Base-by-base conservation (phyloP, 2,329 filamentous ascomycete genomes). In the Fusarium dlaminii region DNA sequence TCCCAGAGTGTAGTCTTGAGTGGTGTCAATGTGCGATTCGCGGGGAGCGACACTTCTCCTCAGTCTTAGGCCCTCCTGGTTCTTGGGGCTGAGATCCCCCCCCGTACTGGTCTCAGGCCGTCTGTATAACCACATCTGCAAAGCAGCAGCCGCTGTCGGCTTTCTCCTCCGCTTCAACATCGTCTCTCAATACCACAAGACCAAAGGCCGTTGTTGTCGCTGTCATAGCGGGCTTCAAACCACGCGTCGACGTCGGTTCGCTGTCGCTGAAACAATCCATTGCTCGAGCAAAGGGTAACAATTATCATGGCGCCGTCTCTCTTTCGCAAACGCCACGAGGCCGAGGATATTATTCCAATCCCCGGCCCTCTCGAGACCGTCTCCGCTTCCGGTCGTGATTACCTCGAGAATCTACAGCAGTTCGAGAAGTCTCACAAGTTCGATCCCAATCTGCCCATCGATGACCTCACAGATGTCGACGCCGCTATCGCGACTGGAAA, bases 401-500 rank as follows among this genome's bases (percentile, higher is more conserved):
- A 82, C 49, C 80, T 87, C 63, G 82, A 82, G 69, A 82, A 85
- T 68, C 84, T 92, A 63, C 86, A 86, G 77, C 84, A 88, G 63
- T 88, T 91, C 77, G 88, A 90, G 77, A 86, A 87, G 76, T 85
- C 88, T 68, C 90, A 92, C 80, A 87, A 88, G 73, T 87, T 90
- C 81, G 90, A 92, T 71, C 90, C 90, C 43, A 92, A 92, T 77
- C 80, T 92, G 73, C 89, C 90, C n/a, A 84, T 91, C 68, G 89
- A 91, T 70, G 86, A 91, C 54, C 82, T 89, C 58, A 88, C 89
- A 69, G 88, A 90, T 80, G 85, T 92, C 69, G 89, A 91, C 66
- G 85, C 87, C 49, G 89, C 87, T 34, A 84, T 91, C 51, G 82
- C 86, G 46, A 86, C 86, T 5, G 84, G 86, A 66, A 88, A 90